phyloP scores from a whole-genome alignment of 805 yeast species.

The Teunomyces stri region DNA sequence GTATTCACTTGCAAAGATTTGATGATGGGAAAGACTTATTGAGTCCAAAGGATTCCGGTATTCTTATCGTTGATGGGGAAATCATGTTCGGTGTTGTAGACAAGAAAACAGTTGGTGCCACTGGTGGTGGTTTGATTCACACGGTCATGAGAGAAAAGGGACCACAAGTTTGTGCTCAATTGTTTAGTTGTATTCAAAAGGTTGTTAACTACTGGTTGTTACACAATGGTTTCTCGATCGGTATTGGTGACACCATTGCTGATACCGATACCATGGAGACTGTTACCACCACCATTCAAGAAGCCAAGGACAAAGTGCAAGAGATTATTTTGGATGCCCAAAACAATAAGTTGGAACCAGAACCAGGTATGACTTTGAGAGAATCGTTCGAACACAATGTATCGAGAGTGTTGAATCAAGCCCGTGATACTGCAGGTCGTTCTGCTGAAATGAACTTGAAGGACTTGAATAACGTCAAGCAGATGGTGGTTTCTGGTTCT shows the following conservation, averaged over 20 bases:
- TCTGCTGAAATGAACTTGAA: constrained; percentile 96
- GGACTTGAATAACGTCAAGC: constrained; percentile 93
- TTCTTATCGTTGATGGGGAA: constrained; percentile 93
- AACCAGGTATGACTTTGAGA: constrained; percentile 99
- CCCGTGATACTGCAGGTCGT: constrained; percentile 99
- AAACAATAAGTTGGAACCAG: constrained; percentile 81
- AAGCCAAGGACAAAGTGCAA: constrained; percentile 92
- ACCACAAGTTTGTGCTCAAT: constrained; percentile 79
- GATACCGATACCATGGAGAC: constrained; percentile 94
- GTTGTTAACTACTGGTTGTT: constrained; percentile 95
- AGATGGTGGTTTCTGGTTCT: constrained; percentile 99
- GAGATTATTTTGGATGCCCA: constrained; percentile 92
- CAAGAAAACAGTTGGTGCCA: constrained; percentile 97
- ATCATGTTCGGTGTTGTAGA: constrained; percentile 97
- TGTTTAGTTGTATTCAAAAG: constrained; percentile 90
- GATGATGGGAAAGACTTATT: constrained; percentile 83
- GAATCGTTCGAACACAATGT: constrained; percentile 98
- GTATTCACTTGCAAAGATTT: constrained; percentile 90
- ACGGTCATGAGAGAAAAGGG: constrained; percentile 98
- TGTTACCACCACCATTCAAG: constrained; percentile 88
- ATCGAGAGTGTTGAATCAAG: constrained; percentile 90
- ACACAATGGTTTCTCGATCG: constrained; percentile 96
- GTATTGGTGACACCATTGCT: constrained; percentile 99
- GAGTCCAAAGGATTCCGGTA: constrained; percentile 91
- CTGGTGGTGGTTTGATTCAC: constrained; percentile 97